Evolutionary conservation across 2,329 filamentous ascomycete species (phyloP).

Genomic region (Davidsoniella virescens): DNA sequence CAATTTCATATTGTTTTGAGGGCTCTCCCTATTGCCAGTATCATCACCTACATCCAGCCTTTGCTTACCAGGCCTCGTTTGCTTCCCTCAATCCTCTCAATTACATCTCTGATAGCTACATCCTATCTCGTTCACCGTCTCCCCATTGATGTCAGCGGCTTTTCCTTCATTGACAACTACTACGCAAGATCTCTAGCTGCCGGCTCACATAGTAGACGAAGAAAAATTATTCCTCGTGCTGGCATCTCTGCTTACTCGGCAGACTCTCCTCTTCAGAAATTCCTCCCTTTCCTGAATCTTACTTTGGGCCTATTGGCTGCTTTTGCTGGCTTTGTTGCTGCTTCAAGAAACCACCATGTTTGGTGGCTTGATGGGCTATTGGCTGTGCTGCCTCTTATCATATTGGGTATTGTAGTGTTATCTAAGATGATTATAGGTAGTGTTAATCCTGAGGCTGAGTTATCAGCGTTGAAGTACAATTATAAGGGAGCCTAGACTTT

Average conservation of each 20-base stretch:
- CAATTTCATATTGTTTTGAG: slow-evolving; percentile 43
- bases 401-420: slow-evolving; percentile 44
- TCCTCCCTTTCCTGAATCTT: slow-evolving; percentile 44
- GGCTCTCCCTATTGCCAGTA: slow-evolving; percentile 38
- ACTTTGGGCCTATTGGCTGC: slow-evolving; percentile 37
- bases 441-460: slow-evolving; percentile 50
- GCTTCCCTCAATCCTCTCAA: slow-evolving; percentile 32
- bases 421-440: slow-evolving; percentile 51
- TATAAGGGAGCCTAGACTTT: slow-evolving; percentile 45
- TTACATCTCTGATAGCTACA: slow-evolving; percentile 47
- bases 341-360: slow-evolving; percentile 19
- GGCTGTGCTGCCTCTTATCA: slow-evolving; percentile 35
- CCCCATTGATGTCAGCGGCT: slow-evolving; percentile 37
- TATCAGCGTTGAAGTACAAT: slow-evolving; percentile 45
- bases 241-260: slow-evolving; percentile 2
- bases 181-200: slow-evolving; percentile 14
- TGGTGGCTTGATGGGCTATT: slow-evolving; percentile 27
- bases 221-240: slow-evolving; percentile 12
- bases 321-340: slow-evolving; percentile 26
- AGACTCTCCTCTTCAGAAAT: slow-evolving; percentile 34
- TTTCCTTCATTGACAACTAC: slow-evolving; percentile 32
- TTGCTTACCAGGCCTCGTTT: slow-evolving; percentile 21
- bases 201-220: slow-evolving; percentile 11
- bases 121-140: slow-evolving; percentile 43
- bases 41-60: slow-evolving; percentile 37